Evolutionary conservation across 2,329 filamentous ascomycete genomes (phyloP), one percentile per base, ranked within the genome.

Genomic region (Cordyceps pruinosa): DNA sequence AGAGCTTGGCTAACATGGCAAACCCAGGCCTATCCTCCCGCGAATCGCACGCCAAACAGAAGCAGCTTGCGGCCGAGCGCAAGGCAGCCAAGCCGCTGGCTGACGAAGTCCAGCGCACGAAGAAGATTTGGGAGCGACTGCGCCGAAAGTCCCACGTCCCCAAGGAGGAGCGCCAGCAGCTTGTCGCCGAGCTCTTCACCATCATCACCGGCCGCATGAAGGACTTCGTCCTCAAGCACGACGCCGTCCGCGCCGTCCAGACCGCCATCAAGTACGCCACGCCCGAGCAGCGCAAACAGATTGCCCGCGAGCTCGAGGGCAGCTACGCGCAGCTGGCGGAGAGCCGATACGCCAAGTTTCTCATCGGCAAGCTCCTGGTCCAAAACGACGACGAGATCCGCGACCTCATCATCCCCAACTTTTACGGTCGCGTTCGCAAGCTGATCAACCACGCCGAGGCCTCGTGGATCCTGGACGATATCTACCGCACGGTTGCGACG

Each of bases 161-260:
- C 41, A 85, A 87, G 66, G 89, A 95, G 39, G 92, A 99, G 76
- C 84, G 94, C 61, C 87, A 93, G 72, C 81, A 87, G 69, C 82
- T 99, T 41, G 88, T 97, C 48, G 83, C 86, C 59, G 93, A 99
- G 76, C 81, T 99, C 26, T 97, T 96, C 72, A 80, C 82, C 58
- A 96, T 99, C 67, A 89, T 97, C 66, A 94, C 89, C 25, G 93
- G 92, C 54, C 85, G 89, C 58, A 88, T 97, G 66, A 90, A 90
- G 73, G 94, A 97, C 61, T 96, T 97, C 64, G 93, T 97, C 21
- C 89, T 99, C 75, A 99, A 99, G 82, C 94, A 99, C 72, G 94
- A 99, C 70, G 90, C 91, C 35, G 93, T 96, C n/a, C 84, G 94
- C 64, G 91, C 96, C 42, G 88, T 99, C 26, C 94, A 99, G 75